phyloP scores from a whole-genome alignment of 768 basidiomycete genomes.

The Nevesoporus exiguus region DNA sequence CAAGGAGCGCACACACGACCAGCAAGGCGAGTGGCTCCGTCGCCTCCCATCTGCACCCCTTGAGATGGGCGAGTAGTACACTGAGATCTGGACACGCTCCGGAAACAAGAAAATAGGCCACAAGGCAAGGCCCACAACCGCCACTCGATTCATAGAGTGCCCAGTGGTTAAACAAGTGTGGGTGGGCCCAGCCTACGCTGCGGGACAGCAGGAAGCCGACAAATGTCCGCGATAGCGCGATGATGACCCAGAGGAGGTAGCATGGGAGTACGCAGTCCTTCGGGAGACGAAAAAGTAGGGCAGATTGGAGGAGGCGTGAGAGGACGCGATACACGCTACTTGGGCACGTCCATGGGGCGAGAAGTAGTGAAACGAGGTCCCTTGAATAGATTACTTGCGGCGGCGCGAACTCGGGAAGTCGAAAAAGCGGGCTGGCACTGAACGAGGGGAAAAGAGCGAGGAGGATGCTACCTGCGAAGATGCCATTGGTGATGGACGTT shows the following conservation, averaged over 20 bases:
- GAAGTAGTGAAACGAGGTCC: conserved; percentile 31
- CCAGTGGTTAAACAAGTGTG: conserved; percentile 38
- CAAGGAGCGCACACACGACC: conserved; percentile 9
- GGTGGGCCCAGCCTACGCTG: conserved; percentile 37
- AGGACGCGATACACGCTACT: conserved; percentile 17
- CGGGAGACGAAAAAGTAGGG: conserved; percentile 14
- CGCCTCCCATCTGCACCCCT: conserved; percentile 14
- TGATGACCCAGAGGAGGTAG: conserved; percentile 23
- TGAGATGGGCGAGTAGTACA: conserved; percentile 1
- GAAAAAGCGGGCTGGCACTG: conserved; percentile 7
- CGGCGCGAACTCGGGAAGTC: conserved; percentile 33
- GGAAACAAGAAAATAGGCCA: conserved; percentile 19
- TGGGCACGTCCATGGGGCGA: conserved; percentile 37
- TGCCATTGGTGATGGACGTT: conserved; percentile 1
- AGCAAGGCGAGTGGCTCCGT: conserved; percentile 13
- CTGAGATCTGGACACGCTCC: conserved; percentile 14
- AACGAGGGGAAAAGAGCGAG: conserved; percentile 12
- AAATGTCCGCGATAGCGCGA: conserved; percentile 17
- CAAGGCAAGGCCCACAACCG: conserved; percentile 37
- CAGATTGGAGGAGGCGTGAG: conserved; percentile 21
- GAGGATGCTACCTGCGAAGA: conserved; percentile 12
- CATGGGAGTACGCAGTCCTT: conserved; percentile 5
- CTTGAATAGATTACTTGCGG: conserved; percentile 37
- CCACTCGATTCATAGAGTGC: conserved; percentile 37
- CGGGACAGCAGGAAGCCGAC: conserved; percentile 23